These are phyloP conservation scores for Coccomyxa sp. DNA, from an alignment of 139 green algal genomes.

Conservation along the genomic window DNA sequence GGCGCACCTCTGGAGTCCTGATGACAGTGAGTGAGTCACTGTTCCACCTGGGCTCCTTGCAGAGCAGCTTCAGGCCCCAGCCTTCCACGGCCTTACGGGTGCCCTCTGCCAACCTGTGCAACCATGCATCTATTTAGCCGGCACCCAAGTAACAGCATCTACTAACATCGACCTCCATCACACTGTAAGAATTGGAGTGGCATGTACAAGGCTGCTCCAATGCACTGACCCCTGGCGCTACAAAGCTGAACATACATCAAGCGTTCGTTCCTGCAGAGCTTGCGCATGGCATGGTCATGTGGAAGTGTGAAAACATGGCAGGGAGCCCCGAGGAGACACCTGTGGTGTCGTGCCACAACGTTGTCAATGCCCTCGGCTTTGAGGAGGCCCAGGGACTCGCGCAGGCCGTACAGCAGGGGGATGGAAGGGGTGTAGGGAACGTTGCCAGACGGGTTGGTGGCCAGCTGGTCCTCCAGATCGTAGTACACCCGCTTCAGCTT, in stretches of 20 bases:
- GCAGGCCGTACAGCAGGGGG: constrained; percentile 89
- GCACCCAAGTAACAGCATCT: background rate
- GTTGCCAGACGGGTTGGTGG: constrained; percentile 54
- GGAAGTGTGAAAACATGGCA: too few species aligned
- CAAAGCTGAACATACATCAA: too few species aligned
- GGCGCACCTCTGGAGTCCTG: constrained; percentile 57
- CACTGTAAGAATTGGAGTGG: too few species aligned
- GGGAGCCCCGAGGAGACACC: constrained; percentile 17
- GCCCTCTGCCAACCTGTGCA: constrained; percentile 56
- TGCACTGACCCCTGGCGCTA: too few species aligned
- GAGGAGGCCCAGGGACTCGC: constrained; percentile 69
- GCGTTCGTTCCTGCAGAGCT: too few species aligned
- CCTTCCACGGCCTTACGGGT: constrained; percentile 75
- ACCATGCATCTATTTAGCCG: background rate
- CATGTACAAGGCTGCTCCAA: too few species aligned
- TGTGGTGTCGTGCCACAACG: constrained; percentile 80
- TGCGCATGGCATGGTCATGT: too few species aligned
- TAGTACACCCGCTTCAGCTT: constrained; percentile 81
- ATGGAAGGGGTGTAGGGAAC: constrained; percentile 62
- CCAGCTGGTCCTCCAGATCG: constrained; percentile 71
- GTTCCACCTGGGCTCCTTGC: constrained; percentile 80
- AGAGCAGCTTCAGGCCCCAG: constrained; percentile 92
- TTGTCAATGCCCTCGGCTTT: constrained; percentile 84
- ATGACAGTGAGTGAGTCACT: constrained; percentile 92
- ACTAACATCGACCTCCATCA: too few species aligned